Conservation (phyloP, 306 rosid genomes). For the Rubus idaeus region DNA sequence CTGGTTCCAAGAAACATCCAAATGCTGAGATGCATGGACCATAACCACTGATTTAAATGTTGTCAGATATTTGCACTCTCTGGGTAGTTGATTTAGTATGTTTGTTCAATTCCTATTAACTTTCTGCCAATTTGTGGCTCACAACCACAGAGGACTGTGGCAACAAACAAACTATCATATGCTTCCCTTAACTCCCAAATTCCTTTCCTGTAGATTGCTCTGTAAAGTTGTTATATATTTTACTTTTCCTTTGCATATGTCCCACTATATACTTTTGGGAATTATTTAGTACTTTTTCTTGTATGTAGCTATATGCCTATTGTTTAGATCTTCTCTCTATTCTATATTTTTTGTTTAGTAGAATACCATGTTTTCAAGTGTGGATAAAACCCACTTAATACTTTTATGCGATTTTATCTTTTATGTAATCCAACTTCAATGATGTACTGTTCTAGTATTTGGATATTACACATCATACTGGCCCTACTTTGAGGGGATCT, state of each 20-base stretch:
- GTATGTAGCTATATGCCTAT: too few relatives aligned
- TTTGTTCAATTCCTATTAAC: neutral
- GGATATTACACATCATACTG: neutral
- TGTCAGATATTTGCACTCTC: neutral
- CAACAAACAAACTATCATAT: neutral
- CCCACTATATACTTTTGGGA: too few relatives aligned
- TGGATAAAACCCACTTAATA: constrained; percentile 4
- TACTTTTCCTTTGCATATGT: too few relatives aligned
- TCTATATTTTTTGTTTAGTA: neutral
- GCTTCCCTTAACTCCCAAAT: neutral
- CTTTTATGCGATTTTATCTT: constrained; percentile 10
- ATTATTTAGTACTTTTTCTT: too few relatives aligned
- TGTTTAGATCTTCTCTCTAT: too few relatives aligned
- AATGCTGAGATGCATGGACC: neutral
- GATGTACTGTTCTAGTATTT: neutral
- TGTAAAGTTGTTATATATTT: neutral
- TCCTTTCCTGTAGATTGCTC: neutral
- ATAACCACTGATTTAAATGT: neutral
- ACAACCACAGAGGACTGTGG: neutral
- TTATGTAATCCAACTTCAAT: constrained; percentile 7
- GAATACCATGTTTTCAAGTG: neutral
- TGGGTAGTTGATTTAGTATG: neutral
- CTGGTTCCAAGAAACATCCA: neutral
- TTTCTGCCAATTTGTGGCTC: neutral
- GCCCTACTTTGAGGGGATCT: neutral